Evolutionary conservation across 2,329 filamentous ascomycete species (phyloP).

Genomic region (Ceratocystiopsis minuta): DNA sequence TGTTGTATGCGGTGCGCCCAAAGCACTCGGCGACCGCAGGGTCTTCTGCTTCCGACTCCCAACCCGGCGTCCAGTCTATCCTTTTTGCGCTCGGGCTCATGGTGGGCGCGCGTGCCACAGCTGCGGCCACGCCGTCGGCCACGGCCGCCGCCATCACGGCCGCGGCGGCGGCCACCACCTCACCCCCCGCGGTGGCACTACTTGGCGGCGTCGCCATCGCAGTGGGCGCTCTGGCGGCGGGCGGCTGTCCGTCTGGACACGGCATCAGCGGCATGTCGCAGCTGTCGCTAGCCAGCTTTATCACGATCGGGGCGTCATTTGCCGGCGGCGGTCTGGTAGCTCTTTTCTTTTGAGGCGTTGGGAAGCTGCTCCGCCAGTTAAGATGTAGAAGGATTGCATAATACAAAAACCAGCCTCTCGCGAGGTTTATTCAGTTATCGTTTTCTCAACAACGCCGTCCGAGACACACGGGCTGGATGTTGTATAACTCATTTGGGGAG

Average conservation of each 20-base stretch:
- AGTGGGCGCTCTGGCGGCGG: conserved; percentile 42
- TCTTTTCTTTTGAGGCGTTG: too few species aligned
- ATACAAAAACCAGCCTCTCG: too few species aligned
- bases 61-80: conserved; percentile 13
- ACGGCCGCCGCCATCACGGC: not conserved
- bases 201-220: conserved; percentile 39
- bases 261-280: conserved; percentile 50
- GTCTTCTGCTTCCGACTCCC: too few species aligned
- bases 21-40: too few species aligned
- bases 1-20: conserved; percentile 17
- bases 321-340: conserved; percentile 21
- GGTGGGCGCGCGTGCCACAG: conserved; percentile 8
- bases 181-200: conserved; percentile 22
- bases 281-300: conserved; percentile 40
- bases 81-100: conserved; percentile 16
- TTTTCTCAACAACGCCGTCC: too few species aligned
- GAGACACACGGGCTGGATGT: too few species aligned
- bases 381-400: too few species aligned
- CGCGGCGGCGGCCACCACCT: conserved; percentile 9
- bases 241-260: conserved; percentile 52
- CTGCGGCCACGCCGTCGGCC: conserved; percentile 1
- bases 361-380: too few species aligned
- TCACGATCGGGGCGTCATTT: conserved; percentile 43
- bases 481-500: too few species aligned
- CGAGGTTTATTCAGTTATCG: too few species aligned